Percentiles rank a stretch among this genome's conserved stretches.
phyloP scores from a whole-genome alignment of 176 grass and related monocot species.

The Miscanthus lutarioriparius region DNA sequence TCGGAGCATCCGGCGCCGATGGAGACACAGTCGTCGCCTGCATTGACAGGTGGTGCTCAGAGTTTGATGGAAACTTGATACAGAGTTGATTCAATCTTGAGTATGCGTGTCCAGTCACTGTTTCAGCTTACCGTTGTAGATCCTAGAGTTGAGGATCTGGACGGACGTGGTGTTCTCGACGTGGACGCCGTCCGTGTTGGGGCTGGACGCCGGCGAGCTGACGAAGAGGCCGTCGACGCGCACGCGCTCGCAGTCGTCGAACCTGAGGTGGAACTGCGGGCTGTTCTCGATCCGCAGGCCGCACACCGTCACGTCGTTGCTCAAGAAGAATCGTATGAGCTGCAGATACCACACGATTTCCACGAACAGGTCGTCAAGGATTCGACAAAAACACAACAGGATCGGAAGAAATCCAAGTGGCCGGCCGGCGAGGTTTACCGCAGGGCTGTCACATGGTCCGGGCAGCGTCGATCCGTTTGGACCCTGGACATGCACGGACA shows the following conservation, averaged over 20 bases:
- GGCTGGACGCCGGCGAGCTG: conserved; percentile 64
- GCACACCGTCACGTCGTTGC: conserved; percentile 52
- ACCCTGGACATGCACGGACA: conserved; percentile 47
- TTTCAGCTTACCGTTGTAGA: conserved; percentile 47
- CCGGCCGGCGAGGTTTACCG: conserved; percentile 23
- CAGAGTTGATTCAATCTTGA: not conserved
- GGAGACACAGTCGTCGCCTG: conserved; percentile 82
- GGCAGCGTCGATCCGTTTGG: conserved; percentile 74
- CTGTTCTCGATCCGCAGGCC: conserved; percentile 70
- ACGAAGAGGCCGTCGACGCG: conserved; percentile 53
- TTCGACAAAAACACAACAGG: not conserved
- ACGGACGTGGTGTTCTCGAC: conserved; percentile 74
- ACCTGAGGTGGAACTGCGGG: conserved; percentile 84
- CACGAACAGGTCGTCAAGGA: not conserved
- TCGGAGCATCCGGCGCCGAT: conserved; percentile 65
- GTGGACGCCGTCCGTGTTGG: conserved; percentile 89
- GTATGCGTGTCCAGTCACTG: not conserved
- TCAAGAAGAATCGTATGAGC: conserved; percentile 64
- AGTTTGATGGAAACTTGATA: not conserved
- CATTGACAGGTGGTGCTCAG: too few relatives aligned
- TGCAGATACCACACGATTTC: not conserved
- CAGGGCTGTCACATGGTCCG: conserved; percentile 82
- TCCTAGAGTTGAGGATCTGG: conserved; percentile 57
- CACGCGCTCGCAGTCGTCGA: conserved; percentile 64
- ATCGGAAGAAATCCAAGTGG: not conserved